These are phyloP conservation scores for Fagus crenata DNA, from an alignment of 306 rosid species.

Conservation along the genomic window DNA sequence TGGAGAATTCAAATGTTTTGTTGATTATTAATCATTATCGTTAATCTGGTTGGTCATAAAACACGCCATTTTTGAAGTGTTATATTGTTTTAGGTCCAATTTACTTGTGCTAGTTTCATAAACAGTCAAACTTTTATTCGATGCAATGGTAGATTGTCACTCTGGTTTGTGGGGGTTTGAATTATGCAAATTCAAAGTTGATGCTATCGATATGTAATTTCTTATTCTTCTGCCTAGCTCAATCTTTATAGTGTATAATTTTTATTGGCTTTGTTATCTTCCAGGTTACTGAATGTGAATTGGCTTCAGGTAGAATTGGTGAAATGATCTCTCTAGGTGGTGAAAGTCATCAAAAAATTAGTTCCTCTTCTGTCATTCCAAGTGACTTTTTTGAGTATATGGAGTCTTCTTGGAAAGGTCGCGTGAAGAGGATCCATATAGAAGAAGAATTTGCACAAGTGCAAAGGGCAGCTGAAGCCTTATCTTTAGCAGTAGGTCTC, in stretches of 20 bases:
- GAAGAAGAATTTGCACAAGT: slow-evolving; percentile 64
- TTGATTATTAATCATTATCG: neutral
- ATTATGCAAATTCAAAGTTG: neutral
- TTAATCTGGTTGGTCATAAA: neutral
- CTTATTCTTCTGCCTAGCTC: slow-evolving; percentile 6
- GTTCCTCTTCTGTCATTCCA: slow-evolving; percentile 69
- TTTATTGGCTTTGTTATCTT: slow-evolving; percentile 18
- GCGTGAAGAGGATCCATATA: slow-evolving; percentile 77
- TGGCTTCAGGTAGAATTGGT: slow-evolving; percentile 62
- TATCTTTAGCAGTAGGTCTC: slow-evolving; percentile 70
- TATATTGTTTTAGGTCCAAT: neutral
- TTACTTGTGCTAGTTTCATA: slow-evolving; percentile 13
- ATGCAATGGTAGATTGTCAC: slow-evolving; percentile 7
- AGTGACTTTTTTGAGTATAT: slow-evolving; percentile 80
- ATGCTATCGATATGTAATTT: neutral
- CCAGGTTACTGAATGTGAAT: slow-evolving; percentile 75
- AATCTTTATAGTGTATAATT: slow-evolving; percentile 20
- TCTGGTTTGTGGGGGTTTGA: slow-evolving; percentile 8
- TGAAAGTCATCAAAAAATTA: slow-evolving; percentile 63
- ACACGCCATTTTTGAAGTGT: neutral
- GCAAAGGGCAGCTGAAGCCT: slow-evolving; percentile 71
- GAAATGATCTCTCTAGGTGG: slow-evolving; percentile 67
- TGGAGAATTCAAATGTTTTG: neutral
- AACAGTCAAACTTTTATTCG: neutral
- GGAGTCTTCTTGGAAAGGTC: slow-evolving; percentile 90